A percentile compares a stretch with the other conserved stretches of the same genome.
phyloP scores from a whole-genome alignment of 2,329 filamentous ascomycete genomes.

The Nigrospora sphaerica region DNA sequence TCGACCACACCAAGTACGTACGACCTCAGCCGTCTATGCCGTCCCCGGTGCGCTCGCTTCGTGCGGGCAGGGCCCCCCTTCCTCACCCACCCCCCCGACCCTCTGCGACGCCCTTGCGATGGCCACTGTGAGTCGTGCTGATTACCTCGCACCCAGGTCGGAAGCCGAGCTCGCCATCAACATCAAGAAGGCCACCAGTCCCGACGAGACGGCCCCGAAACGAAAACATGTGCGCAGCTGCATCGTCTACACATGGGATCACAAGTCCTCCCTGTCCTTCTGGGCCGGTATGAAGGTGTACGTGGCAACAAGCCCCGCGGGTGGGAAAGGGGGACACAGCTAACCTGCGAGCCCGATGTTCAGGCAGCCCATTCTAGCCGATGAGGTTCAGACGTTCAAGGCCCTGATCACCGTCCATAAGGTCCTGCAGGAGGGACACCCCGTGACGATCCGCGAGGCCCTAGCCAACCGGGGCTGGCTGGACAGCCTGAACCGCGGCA shows the following conservation, averaged over 20 bases:
- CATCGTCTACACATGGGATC: conserved; percentile 99
- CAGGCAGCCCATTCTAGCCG: conserved; percentile 93
- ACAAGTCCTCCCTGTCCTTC: conserved; percentile 90
- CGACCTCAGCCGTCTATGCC: neutral
- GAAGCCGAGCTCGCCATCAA: conserved; percentile 64
- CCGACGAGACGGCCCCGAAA: conserved; percentile 62
- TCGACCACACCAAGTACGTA: conserved; percentile 26
- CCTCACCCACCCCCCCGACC: neutral
- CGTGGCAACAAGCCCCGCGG: conserved; percentile 24
- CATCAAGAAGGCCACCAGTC: conserved; percentile 63
- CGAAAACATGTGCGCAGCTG: conserved; percentile 95
- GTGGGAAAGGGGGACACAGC: neutral
- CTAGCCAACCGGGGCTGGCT: conserved; percentile 87
- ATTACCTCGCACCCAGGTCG: conserved; percentile 36
- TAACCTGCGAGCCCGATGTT: neutral
- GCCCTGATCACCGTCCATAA: conserved; percentile 96
- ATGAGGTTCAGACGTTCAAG: conserved; percentile 98
- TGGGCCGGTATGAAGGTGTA: conserved; percentile 99
- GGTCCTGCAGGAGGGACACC: conserved; percentile 93
- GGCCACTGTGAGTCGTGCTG: neutral
- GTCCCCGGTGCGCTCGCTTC: neutral
- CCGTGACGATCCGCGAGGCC: conserved; percentile 77
- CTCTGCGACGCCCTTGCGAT: neutral
- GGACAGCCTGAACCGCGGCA: conserved; percentile 80
- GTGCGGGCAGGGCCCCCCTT: neutral